Percentiles rank a stretch among this genome's conserved stretches.
Evolutionary conservation across 345 rosid species (phyloP).

Genomic region (Pugionium dolabratum): DNA sequence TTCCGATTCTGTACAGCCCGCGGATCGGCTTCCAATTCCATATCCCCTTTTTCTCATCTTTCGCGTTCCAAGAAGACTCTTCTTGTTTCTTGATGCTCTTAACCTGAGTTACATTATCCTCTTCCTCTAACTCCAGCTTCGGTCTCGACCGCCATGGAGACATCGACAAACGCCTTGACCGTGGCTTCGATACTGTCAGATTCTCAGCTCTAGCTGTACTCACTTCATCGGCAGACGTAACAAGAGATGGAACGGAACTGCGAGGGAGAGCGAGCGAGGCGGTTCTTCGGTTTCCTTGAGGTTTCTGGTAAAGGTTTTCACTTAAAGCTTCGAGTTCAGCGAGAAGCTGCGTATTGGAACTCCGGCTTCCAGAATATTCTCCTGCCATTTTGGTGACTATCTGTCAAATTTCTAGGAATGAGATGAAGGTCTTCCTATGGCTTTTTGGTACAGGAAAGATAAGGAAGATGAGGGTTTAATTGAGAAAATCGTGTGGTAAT

Average conservation of each 20-base stretch:
- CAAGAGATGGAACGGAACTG: conserved; percentile 49
- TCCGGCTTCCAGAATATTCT: conserved; percentile 54
- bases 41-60: conserved; percentile 67
- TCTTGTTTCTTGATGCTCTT: conserved; percentile 43
- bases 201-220: conserved; percentile 36
- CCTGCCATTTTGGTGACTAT: conserved; percentile 44
- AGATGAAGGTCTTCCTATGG: not conserved
- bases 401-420: not conserved
- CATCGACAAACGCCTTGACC: conserved; percentile 73
- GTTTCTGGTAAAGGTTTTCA: conserved; percentile 76
- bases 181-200: conserved; percentile 37
- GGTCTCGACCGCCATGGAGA: conserved; percentile 91
- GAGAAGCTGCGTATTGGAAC: conserved; percentile 67
- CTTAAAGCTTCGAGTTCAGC: conserved; percentile 86
- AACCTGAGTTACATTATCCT: conserved; percentile 30
- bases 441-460: conserved; percentile 15
- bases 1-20: conserved; percentile 72
- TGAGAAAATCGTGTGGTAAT: conserved; percentile 34
- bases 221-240: conserved; percentile 47
- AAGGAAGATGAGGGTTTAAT: conserved; percentile 25
- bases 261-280: conserved; percentile 87
- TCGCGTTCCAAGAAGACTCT: conserved; percentile 21
- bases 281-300: conserved; percentile 64
- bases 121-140: conserved; percentile 58
- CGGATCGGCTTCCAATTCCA: conserved; percentile 97